Conservation (phyloP, 1,284 basidiomycete genomes). For the Caloboletus inedulis region DNA sequence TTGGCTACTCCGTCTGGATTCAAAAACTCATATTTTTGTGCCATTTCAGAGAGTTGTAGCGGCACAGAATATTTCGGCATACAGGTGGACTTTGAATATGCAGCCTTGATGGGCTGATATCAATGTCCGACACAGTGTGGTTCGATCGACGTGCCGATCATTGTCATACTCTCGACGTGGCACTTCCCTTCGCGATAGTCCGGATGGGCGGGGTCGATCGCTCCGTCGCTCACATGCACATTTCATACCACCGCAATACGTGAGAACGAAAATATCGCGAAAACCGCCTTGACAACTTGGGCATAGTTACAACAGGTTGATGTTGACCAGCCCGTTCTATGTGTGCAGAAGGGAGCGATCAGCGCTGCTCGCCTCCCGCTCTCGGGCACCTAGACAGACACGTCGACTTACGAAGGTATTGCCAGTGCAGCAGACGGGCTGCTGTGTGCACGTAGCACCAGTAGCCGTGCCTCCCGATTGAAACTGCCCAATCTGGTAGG, state of each 20-base stretch:
- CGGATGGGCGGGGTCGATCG: too few relatives aligned
- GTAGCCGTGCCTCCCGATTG: background rate
- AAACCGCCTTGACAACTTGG: background rate
- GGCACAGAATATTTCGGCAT: too few relatives aligned
- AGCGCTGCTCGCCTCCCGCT: background rate
- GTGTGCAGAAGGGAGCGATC: background rate
- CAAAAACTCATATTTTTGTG: too few relatives aligned
- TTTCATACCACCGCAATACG: background rate
- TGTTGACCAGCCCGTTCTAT: conserved; percentile 12
- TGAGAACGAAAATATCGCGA: background rate
- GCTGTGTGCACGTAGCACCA: background rate
- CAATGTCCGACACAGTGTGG: too few relatives aligned
- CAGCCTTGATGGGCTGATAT: too few relatives aligned
- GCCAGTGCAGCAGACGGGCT: conserved; percentile 17
- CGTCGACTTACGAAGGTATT: conserved; percentile 10
- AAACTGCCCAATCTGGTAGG: background rate
- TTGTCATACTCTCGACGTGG: too few relatives aligned
- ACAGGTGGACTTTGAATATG: too few relatives aligned
- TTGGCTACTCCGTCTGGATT: too few relatives aligned
- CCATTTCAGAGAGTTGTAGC: too few relatives aligned
- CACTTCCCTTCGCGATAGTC: too few relatives aligned
- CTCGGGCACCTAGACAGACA: background rate
- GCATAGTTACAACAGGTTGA: conserved; percentile 9
- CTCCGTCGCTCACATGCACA: too few relatives aligned
- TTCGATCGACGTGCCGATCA: too few relatives aligned